phyloP scores from a whole-genome alignment of 345 rosid species.

The Lenwebbia sp. region DNA sequence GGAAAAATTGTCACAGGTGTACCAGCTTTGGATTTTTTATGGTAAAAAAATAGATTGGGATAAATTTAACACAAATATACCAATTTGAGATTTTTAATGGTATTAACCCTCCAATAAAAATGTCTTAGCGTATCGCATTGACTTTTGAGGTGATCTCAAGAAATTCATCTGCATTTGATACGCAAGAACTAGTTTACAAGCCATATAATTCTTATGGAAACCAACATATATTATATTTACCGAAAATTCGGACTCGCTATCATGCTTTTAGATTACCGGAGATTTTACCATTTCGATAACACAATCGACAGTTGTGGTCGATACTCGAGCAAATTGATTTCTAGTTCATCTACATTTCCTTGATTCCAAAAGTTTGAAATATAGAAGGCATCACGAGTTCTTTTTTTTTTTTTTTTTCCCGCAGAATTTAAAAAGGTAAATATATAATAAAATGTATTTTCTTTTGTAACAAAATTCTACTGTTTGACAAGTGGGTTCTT shows the following conservation, averaged over 20 bases:
- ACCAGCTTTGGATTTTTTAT: too few relatives aligned
- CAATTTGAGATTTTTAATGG: too few relatives aligned
- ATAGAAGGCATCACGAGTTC: neutral
- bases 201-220: neutral
- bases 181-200: neutral
- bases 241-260: neutral
- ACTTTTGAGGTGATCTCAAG: neutral
- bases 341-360: neutral
- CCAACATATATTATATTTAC: neutral
- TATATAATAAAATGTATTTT: neutral
- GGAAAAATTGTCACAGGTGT: too few relatives aligned
- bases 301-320: neutral
- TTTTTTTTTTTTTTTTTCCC: neutral
- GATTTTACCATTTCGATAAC: neutral
- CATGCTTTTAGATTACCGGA: neutral
- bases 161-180: neutral
- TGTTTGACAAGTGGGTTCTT: neutral
- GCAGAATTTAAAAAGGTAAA: neutral
- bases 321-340: neutral
- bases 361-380: neutral
- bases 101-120: too few relatives aligned
- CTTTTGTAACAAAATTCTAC: neutral
- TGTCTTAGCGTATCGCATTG: too few relatives aligned
- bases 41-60: too few relatives aligned
- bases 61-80: too few relatives aligned